Evolutionary conservation across 73 alveolate genomes (phyloP).

Genomic region (Tetrahymena elliotti): DNA sequence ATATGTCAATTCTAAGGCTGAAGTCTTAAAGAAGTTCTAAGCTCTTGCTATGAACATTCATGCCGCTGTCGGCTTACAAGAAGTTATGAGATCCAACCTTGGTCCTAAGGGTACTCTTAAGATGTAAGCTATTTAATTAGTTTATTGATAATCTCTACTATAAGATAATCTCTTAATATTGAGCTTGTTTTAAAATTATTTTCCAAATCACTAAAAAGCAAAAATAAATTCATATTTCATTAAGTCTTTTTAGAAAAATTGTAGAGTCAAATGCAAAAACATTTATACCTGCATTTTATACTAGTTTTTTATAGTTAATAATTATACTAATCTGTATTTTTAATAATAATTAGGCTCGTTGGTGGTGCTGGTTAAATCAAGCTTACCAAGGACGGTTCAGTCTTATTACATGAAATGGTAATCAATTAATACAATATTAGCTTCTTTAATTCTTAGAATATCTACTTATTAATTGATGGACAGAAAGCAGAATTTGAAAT

Average conservation of each 20-base stretch:
- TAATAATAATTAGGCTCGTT: slow-evolving; percentile 42
- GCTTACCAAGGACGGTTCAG: slow-evolving; percentile 92
- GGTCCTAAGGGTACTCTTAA: slow-evolving; percentile 96
- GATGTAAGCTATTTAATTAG: slow-evolving; percentile 42
- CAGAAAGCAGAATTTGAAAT: background rate
- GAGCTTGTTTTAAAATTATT: background rate
- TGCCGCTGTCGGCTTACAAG: slow-evolving; percentile 88
- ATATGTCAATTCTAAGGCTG: slow-evolving; percentile 88
- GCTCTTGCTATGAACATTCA: slow-evolving; percentile 90
- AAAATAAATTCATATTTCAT: background rate
- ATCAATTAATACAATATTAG: background rate
- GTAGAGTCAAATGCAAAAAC: background rate
- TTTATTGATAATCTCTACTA: background rate
- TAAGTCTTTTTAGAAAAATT: slow-evolving; percentile 1
- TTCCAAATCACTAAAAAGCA: background rate
- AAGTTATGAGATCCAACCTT: slow-evolving; percentile 82
- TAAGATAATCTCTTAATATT: background rate
- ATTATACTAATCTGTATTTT: background rate
- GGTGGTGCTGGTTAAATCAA: slow-evolving; percentile 98
- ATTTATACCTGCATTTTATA: background rate
- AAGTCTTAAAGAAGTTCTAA: slow-evolving; percentile 70
- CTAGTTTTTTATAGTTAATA: background rate
- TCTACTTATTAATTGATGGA: too few relatives aligned
- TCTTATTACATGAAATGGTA: slow-evolving; percentile 86
- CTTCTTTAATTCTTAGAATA: too few relatives aligned